These are phyloP conservation scores for Dovyalis caffra DNA, from an alignment of 345 rosid genomes.

Conservation along the genomic window DNA sequence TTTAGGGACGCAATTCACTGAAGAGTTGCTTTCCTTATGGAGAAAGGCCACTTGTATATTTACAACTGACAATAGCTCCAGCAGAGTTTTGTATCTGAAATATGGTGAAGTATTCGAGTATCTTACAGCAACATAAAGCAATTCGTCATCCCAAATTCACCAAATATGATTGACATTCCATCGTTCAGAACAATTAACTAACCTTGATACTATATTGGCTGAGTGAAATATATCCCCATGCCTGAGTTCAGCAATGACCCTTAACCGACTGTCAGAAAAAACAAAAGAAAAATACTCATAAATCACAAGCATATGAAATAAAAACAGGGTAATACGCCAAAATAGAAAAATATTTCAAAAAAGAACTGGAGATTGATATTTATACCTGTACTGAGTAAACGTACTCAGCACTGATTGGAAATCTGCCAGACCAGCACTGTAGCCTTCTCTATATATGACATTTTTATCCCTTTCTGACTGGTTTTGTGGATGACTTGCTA, in stretches of 20 bases:
- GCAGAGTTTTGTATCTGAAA: neutral
- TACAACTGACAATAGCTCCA: neutral
- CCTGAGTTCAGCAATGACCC: conserved; percentile 93
- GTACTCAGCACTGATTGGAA: conserved; percentile 86
- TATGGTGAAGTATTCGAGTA: neutral
- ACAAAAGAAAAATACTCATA: conserved; percentile 12
- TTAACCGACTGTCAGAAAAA: conserved; percentile 59
- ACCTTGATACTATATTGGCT: conserved; percentile 98
- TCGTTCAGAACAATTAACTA: conserved; percentile 23
- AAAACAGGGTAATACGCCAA: neutral
- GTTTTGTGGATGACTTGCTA: conserved; percentile 53
- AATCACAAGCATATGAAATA: neutral
- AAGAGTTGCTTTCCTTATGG: neutral
- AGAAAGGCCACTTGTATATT: neutral
- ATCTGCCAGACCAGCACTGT: conserved; percentile 77
- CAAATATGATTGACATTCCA: neutral
- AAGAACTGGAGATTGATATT: neutral
- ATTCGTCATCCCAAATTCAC: neutral
- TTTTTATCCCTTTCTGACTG: conserved; percentile 62
- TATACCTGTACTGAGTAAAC: conserved; percentile 87
- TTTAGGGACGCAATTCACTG: neutral
- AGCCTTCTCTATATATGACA: conserved; percentile 72
- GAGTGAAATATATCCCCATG: conserved; percentile 97
- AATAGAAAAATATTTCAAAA: neutral
- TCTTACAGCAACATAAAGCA: neutral